Evolutionary conservation across 108 stramenopile species (phyloP).

Genomic region (Bacterosira constricta): DNA sequence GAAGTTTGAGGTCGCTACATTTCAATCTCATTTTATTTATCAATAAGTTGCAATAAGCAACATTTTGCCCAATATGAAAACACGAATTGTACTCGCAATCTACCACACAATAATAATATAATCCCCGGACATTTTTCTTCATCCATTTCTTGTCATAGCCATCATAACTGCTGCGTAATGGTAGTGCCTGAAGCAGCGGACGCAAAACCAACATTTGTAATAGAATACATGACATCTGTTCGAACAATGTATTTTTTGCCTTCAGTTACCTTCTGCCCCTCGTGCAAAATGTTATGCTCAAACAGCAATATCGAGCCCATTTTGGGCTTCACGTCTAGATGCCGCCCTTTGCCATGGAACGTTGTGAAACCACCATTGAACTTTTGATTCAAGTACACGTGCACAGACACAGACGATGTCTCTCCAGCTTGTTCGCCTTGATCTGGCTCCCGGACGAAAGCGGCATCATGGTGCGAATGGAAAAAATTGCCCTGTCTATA

Average conservation of each 20-base stretch:
- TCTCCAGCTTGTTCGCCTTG: slow-evolving; percentile 24
- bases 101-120: background rate
- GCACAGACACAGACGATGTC: slow-evolving; percentile 32
- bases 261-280: slow-evolving; percentile 19
- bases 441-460: slow-evolving; percentile 27
- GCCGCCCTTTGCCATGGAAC: slow-evolving; percentile 22
- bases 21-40: too few species aligned
- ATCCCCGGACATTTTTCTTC: background rate
- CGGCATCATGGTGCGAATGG: slow-evolving; percentile 29
- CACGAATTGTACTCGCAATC: background rate
- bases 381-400: slow-evolving; percentile 45
- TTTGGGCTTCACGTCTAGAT: slow-evolving; percentile 32
- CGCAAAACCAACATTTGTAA: background rate
- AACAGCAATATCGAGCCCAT: slow-evolving; percentile 44
- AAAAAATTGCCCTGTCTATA: slow-evolving; percentile 41
- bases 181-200: slow-evolving; percentile 16
- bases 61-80: background rate
- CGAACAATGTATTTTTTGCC: slow-evolving; percentile 50
- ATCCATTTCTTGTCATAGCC: background rate
- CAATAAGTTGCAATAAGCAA: background rate
- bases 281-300: slow-evolving; percentile 36
- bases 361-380: slow-evolving; percentile 44
- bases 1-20: too few species aligned
- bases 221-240: slow-evolving; percentile 51
- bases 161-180: slow-evolving; percentile 27